Evolutionary conservation across 164 flowering plant genomes (phyloP), one percentile per base, ranked within the genome.

Genomic region (Nelumbo lutea): DNA sequence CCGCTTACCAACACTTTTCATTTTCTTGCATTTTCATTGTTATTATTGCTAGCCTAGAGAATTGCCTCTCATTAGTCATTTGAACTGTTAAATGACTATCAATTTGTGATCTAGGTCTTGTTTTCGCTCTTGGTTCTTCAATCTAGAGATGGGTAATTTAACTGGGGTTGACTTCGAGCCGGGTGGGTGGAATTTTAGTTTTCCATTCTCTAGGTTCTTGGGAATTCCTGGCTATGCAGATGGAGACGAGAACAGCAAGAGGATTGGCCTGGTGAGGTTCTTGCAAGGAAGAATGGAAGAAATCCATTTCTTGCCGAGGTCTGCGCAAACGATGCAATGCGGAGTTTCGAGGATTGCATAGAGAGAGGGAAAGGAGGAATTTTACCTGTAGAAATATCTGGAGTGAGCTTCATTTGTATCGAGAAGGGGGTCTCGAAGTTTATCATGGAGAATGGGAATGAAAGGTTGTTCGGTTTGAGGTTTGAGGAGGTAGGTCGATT

Each of bases 231-330:
- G 78, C 3, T 9, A 58, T 9, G 43, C 68, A 1, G 77, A 70
- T 40, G 82, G 74, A 8, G 90, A 86, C 8, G 91, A 82, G 62
- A 79, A 83, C 68, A 69, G 68, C 14, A 78, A 79, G 66, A 78
- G 90, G 67, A 83, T 95, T 13, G 85, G 84, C 11, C 27, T 27
- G 27, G 27, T 27, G 93, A 90, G 66, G 78, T 90, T 44, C 67
- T 95, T 9, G 78, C 40, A 27, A 81, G 85, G 73, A 78, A 71
- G 40, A 82, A 72, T 70, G 84, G 89, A 59, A 86, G 83, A 71
- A 90, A 88, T 75, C 97, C 97, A 1, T 73, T 95, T 71, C 87
- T 95, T 2, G 78, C 92, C 7, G 97, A 98, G 39, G 85, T 74
- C 43, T 74, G 72, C 38, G 92, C 97, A 0, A 48, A 57, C 57